Evolutionary conservation across 371 early-diverging fungal species (phyloP), one percentile per base, ranked within the genome.

Genomic region (Mortierella sp.): DNA sequence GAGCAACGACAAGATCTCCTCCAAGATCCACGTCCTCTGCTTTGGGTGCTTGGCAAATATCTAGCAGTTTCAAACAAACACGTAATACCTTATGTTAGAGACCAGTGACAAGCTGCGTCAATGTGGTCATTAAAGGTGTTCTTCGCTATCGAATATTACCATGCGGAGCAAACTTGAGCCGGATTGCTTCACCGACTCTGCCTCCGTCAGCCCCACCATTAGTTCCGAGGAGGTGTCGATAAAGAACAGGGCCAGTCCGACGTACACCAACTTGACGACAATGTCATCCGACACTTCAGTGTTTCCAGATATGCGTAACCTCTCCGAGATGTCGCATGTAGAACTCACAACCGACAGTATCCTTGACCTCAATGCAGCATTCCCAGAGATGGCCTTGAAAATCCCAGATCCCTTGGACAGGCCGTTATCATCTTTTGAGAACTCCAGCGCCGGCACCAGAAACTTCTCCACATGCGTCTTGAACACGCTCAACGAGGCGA

Each of bases 1-100:
- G 13, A 96, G 76, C 44, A 92, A 91, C 0, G 92, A 91, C 29
- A 96, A 85, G 26, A 96, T 91, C 71, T 97, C 97, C 61, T 96
- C 96, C 31, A 97, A 85, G 22, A 97, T 94, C 92, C 95, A 94
- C 22, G 84, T 76, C 31, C 96, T 88, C 68, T 96, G 96, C 1
- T 85, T 86, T 0, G 91, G 86, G 37, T 93, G 87, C 47, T 83
- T 81, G 31, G 91, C 89, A 79, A 95, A 96, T 13, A 97, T 71
- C 63, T 80, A 70, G 2, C 3, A n/a, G n/a, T n/a, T n/a, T n/a
- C n/a, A n/a, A n/a, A 34, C 14, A 22, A 22, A 58, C n/a, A n/a
- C n/a, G n/a, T n/a, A n/a, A n/a, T n/a, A n/a, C n/a, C n/a, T n/a
- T n/a, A n/a, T n/a, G n/a, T n/a, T n/a, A n/a, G n/a, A n/a, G n/a